phyloP scores from a whole-genome alignment of 768 basidiomycete species.

The Naganishia friedmannii region DNA sequence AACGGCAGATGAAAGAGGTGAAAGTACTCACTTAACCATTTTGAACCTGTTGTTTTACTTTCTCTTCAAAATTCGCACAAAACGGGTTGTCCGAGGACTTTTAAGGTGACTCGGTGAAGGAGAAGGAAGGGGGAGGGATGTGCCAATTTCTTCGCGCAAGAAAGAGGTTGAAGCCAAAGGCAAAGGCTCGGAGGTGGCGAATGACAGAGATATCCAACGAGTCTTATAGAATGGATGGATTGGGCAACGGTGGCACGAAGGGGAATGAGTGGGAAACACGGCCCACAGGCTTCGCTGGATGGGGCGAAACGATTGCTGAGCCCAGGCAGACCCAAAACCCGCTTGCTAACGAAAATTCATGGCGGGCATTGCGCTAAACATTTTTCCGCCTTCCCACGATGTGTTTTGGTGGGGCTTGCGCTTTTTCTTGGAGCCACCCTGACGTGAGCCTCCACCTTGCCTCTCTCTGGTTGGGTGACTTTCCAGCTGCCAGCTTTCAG shows the following conservation, averaged over 20 bases:
- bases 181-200: neutral
- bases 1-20: neutral
- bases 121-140: conserved; percentile 10
- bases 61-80: conserved; percentile 12
- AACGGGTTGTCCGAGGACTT: conserved; percentile 18
- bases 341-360: conserved; percentile 16
- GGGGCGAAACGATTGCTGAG: neutral
- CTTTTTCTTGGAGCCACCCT: neutral
- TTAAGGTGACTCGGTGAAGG: conserved; percentile 18
- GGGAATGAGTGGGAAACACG: neutral
- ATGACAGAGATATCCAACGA: neutral
- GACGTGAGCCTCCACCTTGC: neutral
- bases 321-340: too few relatives aligned
- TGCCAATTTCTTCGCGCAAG: conserved; percentile 24
- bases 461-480: neutral
- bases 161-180: conserved; percentile 18
- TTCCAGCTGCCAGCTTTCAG: neutral
- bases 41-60: conserved; percentile 27
- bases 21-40: conserved; percentile 29
- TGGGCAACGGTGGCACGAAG: neutral
- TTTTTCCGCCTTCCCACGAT: neutral
- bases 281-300: neutral
- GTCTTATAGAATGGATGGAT: conserved; percentile 15
- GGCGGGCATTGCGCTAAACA: neutral
- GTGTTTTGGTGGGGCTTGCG: neutral